These are phyloP conservation scores for Nissolia schottii DNA, from an alignment of 306 rosid species.

Conservation along the genomic window DNA sequence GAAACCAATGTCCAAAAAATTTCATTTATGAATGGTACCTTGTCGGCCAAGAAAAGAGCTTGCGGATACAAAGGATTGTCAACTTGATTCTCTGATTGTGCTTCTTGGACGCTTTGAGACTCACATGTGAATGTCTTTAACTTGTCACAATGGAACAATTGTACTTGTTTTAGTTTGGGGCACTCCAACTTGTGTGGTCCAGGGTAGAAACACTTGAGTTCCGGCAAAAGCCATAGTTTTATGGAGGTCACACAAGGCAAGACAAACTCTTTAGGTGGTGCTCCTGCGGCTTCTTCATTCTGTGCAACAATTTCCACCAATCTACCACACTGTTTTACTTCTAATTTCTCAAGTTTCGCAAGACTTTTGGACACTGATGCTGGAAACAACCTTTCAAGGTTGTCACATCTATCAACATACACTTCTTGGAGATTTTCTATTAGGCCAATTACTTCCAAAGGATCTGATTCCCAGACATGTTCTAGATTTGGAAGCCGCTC, in stretches of 20 bases:
- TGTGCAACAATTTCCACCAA: constrained; percentile 2
- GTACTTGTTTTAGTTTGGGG: neutral
- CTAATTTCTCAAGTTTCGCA: neutral
- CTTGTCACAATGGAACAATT: neutral
- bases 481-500: neutral
- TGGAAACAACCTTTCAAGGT: constrained; percentile 24
- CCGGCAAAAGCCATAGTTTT: neutral
- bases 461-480: constrained; percentile 13
- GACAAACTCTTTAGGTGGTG: neutral
- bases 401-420: neutral
- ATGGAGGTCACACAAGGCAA: neutral
- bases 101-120: neutral
- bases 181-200: neutral
- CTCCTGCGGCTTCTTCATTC: neutral
- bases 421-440: neutral
- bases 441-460: neutral
- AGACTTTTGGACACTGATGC: neutral
- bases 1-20: neutral
- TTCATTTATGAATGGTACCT: neutral
- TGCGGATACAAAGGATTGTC: no score
- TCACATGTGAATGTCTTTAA: neutral
- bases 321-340: neutral
- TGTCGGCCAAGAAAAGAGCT: neutral
- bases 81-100: neutral
- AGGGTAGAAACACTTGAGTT: neutral